Base-by-base conservation (phyloP, 2,329 filamentous ascomycete genomes). In the Bipolaris gigantea region DNA sequence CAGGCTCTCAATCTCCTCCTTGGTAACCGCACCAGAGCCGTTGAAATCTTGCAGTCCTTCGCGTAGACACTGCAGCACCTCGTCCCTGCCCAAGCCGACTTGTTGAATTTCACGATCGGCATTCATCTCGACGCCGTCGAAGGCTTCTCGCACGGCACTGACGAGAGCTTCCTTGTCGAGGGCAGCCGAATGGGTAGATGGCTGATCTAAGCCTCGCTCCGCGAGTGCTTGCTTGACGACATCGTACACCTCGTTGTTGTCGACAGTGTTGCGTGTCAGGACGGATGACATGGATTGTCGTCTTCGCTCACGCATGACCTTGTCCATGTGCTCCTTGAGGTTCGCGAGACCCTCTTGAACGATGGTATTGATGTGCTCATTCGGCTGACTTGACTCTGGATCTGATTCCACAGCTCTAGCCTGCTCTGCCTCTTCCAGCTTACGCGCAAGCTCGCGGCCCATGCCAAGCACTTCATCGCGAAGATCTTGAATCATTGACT, bases 391-490 rank as follows among this genome's bases (percentile, higher is more conserved):
- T 41, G 64, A 65, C 15, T 66, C 73, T 54, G 64, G 67, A 41
- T 61, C 67, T 47, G 55, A 71, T 60, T 63, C 70, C 3, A 81
- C 80, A 11, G 68, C 68, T 34, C 68, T 73, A 1, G 79, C 77
- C 50, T 82, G 82, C 60, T 75, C 75, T 9, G 85, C 82, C 57
- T 91, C 85, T 57, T 94, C 90, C n/a, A 97, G 82, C 62, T 92
- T 89, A 52, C 90, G 88, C 36, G 89, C 92, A 43, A 97, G 85
- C 62, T 97, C 92, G 52, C 93, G 84, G 4, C 93, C 93, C 92
- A 97, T 97, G 3, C 92, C 92, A 4, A 97, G 81, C 8, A 97
- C 92, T 71, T 97, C 93, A 2, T 92, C 92, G 19, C 93, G 87
- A 33, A 97, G 81, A 67, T 97, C 92, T 21, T 92, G 87, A 8